Evolutionary conservation across 805 yeast species (phyloP).

Genomic region (Monosporozyma servazzii): DNA sequence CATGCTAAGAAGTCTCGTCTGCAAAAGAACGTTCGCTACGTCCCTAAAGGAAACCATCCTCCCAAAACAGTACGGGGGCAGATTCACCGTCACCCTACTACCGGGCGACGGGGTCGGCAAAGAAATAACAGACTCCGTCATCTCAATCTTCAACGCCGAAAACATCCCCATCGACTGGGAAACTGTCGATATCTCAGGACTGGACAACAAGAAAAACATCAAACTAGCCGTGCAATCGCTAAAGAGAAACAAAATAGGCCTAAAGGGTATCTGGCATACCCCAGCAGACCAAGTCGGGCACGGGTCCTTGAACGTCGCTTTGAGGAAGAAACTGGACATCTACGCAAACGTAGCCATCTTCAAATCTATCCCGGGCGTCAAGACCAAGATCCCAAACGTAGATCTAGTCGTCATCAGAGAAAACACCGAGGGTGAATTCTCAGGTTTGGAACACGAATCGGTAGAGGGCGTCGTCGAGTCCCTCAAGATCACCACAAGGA

Average conservation of each 20-base stretch:
- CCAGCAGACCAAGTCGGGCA: conserved; percentile 68
- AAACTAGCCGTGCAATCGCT: conserved; percentile 81
- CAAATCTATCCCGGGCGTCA: conserved; percentile 89
- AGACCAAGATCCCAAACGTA: conserved; percentile 78
- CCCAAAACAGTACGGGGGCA: conserved; percentile 92
- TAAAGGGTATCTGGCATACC: conserved; percentile 92
- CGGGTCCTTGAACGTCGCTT: conserved; percentile 88
- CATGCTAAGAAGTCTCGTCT: conserved; percentile 28
- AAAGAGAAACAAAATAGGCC: conserved; percentile 93
- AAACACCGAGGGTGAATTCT: conserved; percentile 98
- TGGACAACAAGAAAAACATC: conserved; percentile 50
- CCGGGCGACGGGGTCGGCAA: conserved; percentile 99
- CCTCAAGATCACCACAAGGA: conserved; percentile 85
- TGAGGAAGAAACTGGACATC: conserved; percentile 92
- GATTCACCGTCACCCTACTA: conserved; percentile 84
- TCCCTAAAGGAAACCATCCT: conserved; percentile 52
- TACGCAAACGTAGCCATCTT: conserved; percentile 91
- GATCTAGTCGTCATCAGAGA: conserved; percentile 95
- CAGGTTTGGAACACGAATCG: conserved; percentile 95
- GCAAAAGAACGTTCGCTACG: conserved; percentile 42
- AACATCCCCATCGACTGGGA: conserved; percentile 94
- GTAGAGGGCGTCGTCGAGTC: conserved; percentile 98
- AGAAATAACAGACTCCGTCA: conserved; percentile 90
- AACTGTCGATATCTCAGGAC: conserved; percentile 58
- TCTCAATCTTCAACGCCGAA: conserved; percentile 77